A percentile compares a stretch with the other conserved stretches of the same genome.
Evolutionary conservation across 371 early-diverging fungal species (phyloP).

Genomic region (Apophysomyces elegans): DNA sequence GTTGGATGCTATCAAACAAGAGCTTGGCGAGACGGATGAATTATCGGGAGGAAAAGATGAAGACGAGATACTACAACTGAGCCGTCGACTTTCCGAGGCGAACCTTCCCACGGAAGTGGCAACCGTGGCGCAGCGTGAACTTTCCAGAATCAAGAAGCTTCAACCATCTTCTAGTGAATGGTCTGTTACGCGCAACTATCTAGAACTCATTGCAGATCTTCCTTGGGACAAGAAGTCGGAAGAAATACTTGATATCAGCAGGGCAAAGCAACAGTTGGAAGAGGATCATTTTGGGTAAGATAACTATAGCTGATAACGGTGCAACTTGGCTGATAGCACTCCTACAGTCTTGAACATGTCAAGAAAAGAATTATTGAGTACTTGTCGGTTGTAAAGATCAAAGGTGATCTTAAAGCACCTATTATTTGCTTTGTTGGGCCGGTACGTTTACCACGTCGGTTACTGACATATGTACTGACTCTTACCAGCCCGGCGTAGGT

Average conservation of each 20-base stretch:
- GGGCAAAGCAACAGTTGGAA: constrained; percentile 72
- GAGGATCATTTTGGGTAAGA: constrained; percentile 76
- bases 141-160: constrained; percentile 74
- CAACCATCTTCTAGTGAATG: constrained; percentile 79
- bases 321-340: not conserved
- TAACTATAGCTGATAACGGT: not conserved
- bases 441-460: constrained; percentile 21
- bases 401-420: constrained; percentile 75
- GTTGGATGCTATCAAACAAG: constrained; percentile 72
- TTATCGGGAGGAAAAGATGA: constrained; percentile 35
- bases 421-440: constrained; percentile 82
- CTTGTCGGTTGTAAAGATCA: constrained; percentile 76
- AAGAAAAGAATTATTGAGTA: constrained; percentile 84
- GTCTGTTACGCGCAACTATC: constrained; percentile 75
- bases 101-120: constrained; percentile 69
- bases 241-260: constrained; percentile 65
- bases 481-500: constrained; percentile 69
- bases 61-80: constrained; percentile 66
- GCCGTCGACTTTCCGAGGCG: constrained; percentile 55
- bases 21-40: constrained; percentile 58
- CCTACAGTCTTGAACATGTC: constrained; percentile 62
- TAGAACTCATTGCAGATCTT: constrained; percentile 76
- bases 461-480: not conserved
- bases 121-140: constrained; percentile 67
- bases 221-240: constrained; percentile 71